phyloP scores from a whole-genome alignment of 306 rosid genomes.

The Nissolia schottii region DNA sequence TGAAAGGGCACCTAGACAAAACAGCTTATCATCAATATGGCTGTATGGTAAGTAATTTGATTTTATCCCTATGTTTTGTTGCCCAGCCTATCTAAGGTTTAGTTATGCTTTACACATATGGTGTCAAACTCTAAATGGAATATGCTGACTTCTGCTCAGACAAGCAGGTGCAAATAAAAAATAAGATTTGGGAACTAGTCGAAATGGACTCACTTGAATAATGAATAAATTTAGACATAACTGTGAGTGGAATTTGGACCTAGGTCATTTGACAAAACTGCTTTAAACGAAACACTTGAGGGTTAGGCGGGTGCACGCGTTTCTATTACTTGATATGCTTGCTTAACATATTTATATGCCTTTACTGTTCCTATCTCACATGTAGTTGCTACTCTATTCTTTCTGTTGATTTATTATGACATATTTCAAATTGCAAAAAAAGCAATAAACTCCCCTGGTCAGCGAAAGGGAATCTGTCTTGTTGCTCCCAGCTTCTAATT shows the following conservation, averaged over 20 bases:
- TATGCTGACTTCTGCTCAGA: background rate
- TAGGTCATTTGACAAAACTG: background rate
- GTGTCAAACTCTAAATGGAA: background rate
- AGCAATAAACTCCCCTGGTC: background rate
- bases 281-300: background rate
- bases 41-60: conserved; percentile 59
- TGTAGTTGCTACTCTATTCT: background rate
- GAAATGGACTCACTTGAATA: background rate
- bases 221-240: background rate
- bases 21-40: conserved; percentile 81
- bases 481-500: background rate
- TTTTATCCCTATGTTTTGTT: conserved; percentile 9
- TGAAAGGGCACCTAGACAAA: conserved; percentile 60
- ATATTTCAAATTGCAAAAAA: background rate
- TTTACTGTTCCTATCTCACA: background rate
- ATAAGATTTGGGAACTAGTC: background rate
- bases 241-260: background rate
- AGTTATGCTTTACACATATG: background rate
- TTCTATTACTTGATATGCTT: background rate
- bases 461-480: conserved; percentile 1
- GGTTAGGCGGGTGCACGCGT: background rate
- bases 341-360: conserved; percentile 3
- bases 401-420: background rate
- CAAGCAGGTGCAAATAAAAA: background rate
- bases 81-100: conserved; percentile 4